Percentiles rank a stretch among this genome's conserved stretches.
Evolutionary conservation across 176 grass and related monocot genomes (phyloP).

Genomic region (Oryza punctata): DNA sequence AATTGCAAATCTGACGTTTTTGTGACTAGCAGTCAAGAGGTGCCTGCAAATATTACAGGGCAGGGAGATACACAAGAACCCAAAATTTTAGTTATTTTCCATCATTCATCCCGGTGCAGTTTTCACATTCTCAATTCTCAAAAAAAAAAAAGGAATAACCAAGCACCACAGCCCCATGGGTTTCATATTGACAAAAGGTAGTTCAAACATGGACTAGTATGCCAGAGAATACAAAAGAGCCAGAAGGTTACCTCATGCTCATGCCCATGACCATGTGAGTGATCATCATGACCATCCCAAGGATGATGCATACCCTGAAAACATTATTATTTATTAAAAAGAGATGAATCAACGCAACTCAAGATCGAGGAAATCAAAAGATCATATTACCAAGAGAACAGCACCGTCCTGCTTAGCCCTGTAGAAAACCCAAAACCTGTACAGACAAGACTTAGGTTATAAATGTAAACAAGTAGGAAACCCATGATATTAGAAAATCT

Average conservation of each 20-base stretch:
- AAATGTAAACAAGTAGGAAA: neutral
- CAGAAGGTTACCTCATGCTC: slow-evolving; percentile 57
- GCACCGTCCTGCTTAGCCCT: slow-evolving; percentile 94
- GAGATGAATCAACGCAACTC: neutral
- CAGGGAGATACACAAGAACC: neutral
- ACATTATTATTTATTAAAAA: neutral
- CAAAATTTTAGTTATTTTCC: neutral
- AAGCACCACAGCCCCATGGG: neutral
- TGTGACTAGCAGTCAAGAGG: neutral
- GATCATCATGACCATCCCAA: slow-evolving; percentile 94
- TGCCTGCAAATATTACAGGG: neutral
- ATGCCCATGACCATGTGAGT: slow-evolving; percentile 67
- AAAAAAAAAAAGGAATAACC: no score
- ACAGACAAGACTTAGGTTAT: slow-evolving; percentile 23
- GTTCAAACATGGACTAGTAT: neutral
- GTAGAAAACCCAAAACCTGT: slow-evolving; percentile 98
- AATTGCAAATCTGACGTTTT: no score
- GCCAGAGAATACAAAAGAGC: neutral
- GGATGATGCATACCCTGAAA: slow-evolving; percentile 89
- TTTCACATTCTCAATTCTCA: neutral
- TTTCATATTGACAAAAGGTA: neutral
- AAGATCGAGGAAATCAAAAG: neutral
- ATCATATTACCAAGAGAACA: slow-evolving; percentile 67
- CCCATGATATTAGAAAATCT: no score
- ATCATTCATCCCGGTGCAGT: neutral